Evolutionary conservation across 2,329 filamentous ascomycete species (phyloP), one percentile per base, ranked within the genome.

Genomic region (Fusarium staphyleae): DNA sequence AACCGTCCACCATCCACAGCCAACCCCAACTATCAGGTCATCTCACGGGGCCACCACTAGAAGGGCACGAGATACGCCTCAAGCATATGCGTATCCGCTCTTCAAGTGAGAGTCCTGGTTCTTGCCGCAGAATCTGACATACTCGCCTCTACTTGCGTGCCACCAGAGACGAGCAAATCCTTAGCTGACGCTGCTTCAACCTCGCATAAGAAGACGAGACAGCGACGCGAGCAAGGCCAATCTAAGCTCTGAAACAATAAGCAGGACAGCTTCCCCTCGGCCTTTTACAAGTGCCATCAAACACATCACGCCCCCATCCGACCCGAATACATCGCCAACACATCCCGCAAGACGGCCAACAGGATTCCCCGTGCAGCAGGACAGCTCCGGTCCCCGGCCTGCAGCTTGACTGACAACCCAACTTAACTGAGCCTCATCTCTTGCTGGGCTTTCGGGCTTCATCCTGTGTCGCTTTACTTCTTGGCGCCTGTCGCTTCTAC

Each of bases 361-460:
- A 46, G 62, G 49, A 55, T 39, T 64, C 51, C 57, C 66, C 53
- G 64, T 66, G 62, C 57, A 53, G 58, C 64, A 48, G 44, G 48
- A 39, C 62, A 58, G 43, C 45, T 60, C 45, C 49, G 48, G 47
- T 55, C 44, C 55, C 54, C 57, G 43, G 54, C 52, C 48, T 41
- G 33, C 54, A 41, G 43, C 47, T 46, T 41, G 47, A 55, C 50
- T 29, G 39, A 47, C 34, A 53, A 56, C 55, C 22, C 22, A 8
- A 22, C 5, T 9, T 24, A 24, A 8, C 61, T 63, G 65, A 67
- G 65, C 65, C 65, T 58, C 61, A 67, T 63, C 52, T 37, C 52
- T 55, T 57, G 44, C 48, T 46, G 47, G 39, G 41, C 49, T 54
- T 16, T 48, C 46, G 39, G 45, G 40, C 39, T 41, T 41, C 24